Conservation (phyloP, 306 rosid genomes). For the Dalbergia oliveri region DNA sequence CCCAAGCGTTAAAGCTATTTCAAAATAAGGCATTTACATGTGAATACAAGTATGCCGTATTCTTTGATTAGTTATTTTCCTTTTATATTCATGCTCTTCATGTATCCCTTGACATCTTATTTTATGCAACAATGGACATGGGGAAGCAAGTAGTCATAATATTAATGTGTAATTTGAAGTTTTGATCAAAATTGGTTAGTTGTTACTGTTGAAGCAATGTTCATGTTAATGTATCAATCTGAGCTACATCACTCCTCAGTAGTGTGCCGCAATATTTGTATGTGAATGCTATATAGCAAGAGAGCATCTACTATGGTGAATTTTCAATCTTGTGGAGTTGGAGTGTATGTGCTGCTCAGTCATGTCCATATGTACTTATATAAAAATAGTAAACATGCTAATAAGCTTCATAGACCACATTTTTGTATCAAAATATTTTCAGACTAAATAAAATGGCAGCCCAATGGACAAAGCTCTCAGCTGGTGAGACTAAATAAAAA, state of each 20-base stretch:
- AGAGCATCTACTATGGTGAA: slow-evolving; percentile 11
- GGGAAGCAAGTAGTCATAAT: slow-evolving; percentile 29
- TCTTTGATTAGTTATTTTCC: slow-evolving; percentile 18
- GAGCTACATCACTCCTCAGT: slow-evolving; percentile 4
- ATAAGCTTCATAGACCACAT: slow-evolving; percentile 11
- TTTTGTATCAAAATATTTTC: neutral
- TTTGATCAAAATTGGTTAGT: slow-evolving; percentile 1
- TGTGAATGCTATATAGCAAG: slow-evolving; percentile 12
- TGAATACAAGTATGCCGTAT: slow-evolving; percentile 81
- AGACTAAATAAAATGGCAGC: neutral
- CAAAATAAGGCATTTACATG: slow-evolving; percentile 86
- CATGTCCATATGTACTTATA: slow-evolving; percentile 1
- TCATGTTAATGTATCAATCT: slow-evolving; percentile 13
- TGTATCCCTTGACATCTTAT: slow-evolving; percentile 25
- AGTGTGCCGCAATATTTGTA: neutral
- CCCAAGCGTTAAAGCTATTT: slow-evolving; percentile 81
- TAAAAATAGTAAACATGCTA: neutral
- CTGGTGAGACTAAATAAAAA: too few relatives aligned
- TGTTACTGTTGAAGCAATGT: slow-evolving; percentile 13
- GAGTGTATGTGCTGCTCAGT: slow-evolving; percentile 18
- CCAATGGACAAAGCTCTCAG: neutral
- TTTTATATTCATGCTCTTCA: slow-evolving; percentile 26
- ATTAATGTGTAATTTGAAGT: slow-evolving; percentile 28
- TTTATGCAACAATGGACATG: slow-evolving; percentile 11
- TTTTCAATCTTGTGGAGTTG: neutral